These are phyloP conservation scores for Solanum dulcamara DNA, from an alignment of 257 asterid genomes.

Conservation along the genomic window DNA sequence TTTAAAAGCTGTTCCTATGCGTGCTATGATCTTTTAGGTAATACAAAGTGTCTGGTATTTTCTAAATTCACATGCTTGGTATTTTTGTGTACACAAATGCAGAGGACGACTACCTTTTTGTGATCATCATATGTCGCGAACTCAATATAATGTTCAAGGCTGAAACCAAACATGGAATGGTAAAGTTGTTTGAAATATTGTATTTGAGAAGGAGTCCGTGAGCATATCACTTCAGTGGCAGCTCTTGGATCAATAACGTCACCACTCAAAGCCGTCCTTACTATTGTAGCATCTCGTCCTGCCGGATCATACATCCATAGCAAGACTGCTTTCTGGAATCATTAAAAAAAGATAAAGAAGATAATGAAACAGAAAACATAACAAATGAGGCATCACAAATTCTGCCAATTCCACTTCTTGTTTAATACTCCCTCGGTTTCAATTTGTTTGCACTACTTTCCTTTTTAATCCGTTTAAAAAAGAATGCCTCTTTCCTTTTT, in stretches of 20 bases:
- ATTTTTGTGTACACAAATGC: background rate
- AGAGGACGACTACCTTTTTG: slow-evolving; percentile 36
- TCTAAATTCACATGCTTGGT: background rate
- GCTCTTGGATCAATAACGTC: slow-evolving; percentile 40
- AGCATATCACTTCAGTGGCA: slow-evolving; percentile 88
- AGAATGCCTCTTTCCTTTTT: no score
- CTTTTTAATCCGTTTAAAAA: no score
- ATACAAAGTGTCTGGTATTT: background rate
- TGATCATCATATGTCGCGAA: slow-evolving; percentile 55
- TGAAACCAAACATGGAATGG: slow-evolving; percentile 34
- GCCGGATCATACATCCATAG: slow-evolving; percentile 95
- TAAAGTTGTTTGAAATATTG: slow-evolving; percentile 66
- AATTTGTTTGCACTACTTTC: no score
- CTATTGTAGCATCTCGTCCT: slow-evolving; percentile 59
- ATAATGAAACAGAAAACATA: background rate
- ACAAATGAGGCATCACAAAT: background rate
- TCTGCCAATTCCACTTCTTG: background rate
- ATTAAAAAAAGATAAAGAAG: background rate
- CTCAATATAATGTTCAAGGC: slow-evolving; percentile 76
- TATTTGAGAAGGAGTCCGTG: slow-evolving; percentile 79
- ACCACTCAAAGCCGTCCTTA: slow-evolving; percentile 39
- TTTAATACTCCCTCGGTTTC: no score
- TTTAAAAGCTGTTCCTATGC: background rate
- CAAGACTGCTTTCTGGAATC: slow-evolving; percentile 55
- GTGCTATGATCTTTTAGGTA: background rate